Base-by-base conservation (phyloP, 768 basidiomycete genomes). In the Lentinula lateritia region DNA sequence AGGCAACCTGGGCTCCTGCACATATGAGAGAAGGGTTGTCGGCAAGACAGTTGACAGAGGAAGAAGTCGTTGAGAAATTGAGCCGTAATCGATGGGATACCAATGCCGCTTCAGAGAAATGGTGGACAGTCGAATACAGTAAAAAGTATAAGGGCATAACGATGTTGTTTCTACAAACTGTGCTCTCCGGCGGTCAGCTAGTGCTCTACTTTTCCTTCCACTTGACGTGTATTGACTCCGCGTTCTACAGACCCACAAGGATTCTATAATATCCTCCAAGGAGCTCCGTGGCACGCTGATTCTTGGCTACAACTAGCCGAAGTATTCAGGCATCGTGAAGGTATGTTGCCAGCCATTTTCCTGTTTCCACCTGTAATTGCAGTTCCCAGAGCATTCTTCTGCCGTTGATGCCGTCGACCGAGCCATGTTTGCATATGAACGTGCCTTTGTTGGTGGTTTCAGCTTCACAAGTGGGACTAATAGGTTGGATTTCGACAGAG, bases 361-460 rank as follows among this genome's bases (percentile, higher is more conserved):
- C 6, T 46, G 43, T 58, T 52, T 50, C 35, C 12, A 10, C 23
- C 28, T 34, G 10, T 16, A 28, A 28, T 28, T 28, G 2, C 28
- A 28, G 28, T 16, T 18, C 41, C 20, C 59, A 93, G 94, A 97
- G 69, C 85, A 94, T 67, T 80, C 88, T 41, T 84, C 88, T 58
- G 92, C 93, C 0, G 85, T 91, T 3, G 94, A 97, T 63, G 93
- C 86, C 67, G 85, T 94, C n/a, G 90, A 93, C 60, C 84, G 95
- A n/a, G 91, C 95, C 0, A 72, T 99, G 15, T 98, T 95, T 75
- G 87, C 94, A 0, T 97, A 95, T 63, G 95, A 98, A 68, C 85
- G 94, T 12, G 86, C 91, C 10, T 91, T 98, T 66, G 82, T 93
- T 15, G 92, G 94, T 2, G 78, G 89, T 0, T 96, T 95, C 78